Conservation (phyloP, 2,329 filamentous ascomycete genomes). For the Onygena corvina region DNA sequence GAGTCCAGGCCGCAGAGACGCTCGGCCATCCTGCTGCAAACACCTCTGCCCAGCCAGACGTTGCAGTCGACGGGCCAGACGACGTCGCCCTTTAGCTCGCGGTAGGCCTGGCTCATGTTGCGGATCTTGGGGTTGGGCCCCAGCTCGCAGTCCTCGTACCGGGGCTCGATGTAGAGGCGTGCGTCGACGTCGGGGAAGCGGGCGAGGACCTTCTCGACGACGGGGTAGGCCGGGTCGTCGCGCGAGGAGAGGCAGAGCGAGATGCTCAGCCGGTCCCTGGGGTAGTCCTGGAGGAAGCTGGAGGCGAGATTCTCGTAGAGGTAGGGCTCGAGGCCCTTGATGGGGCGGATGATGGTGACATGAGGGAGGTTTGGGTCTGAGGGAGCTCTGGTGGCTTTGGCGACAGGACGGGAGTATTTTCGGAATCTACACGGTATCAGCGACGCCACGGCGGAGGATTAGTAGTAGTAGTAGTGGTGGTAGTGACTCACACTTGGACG, state of each 20-base stretch:
- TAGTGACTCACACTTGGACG: conserved; percentile 44
- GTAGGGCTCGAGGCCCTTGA: conserved; percentile 81
- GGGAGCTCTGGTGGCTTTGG: conserved; percentile 29
- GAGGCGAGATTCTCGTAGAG: conserved; percentile 88
- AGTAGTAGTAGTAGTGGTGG: neutral
- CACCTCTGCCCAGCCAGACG: conserved; percentile 73
- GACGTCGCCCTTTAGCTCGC: conserved; percentile 75
- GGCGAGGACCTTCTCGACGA: conserved; percentile 56
- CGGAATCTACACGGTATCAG: conserved; percentile 37
- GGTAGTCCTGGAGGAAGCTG: conserved; percentile 73
- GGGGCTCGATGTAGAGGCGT: conserved; percentile 64
- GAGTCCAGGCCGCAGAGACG: conserved; percentile 58
- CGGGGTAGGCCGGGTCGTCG: conserved; percentile 62
- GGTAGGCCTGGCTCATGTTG: conserved; percentile 86
- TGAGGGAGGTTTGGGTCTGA: conserved; percentile 50
- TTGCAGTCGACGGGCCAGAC: conserved; percentile 97
- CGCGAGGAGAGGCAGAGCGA: conserved; percentile 68
- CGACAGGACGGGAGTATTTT: conserved; percentile 40
- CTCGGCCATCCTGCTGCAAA: conserved; percentile 79
- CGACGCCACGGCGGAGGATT: neutral
- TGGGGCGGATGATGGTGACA: conserved; percentile 81
- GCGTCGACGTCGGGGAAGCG: conserved; percentile 65
- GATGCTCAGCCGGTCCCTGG: conserved; percentile 60
- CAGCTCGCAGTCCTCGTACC: conserved; percentile 52
- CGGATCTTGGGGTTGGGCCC: conserved; percentile 98